phyloP scores from a whole-genome alignment of 495 filamentous ascomycete species.

The Cercophora sp. region DNA sequence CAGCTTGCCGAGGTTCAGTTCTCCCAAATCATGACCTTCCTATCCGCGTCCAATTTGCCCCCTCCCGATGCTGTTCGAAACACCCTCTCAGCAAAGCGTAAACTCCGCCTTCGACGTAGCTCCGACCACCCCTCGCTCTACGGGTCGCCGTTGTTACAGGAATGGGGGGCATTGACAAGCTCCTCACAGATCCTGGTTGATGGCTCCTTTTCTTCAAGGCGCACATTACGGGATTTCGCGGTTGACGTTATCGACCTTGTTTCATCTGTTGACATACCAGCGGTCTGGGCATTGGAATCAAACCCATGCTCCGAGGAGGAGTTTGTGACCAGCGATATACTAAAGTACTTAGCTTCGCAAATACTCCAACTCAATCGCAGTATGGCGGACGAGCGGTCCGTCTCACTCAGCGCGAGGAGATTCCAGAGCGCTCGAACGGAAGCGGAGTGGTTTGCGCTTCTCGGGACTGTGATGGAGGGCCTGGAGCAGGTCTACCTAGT shows the following conservation, averaged over 20 bases:
- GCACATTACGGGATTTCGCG: not conserved
- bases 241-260: not conserved
- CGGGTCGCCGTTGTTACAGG: not conserved
- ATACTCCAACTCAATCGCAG: not conserved
- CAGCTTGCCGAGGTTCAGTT: not conserved
- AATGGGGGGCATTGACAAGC: not conserved
- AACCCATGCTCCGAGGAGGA: not conserved
- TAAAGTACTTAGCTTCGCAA: not conserved
- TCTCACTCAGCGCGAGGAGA: not conserved
- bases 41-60: not conserved
- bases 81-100: not conserved
- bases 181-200: not conserved
- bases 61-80: not conserved
- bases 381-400: not conserved
- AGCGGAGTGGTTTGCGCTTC: not conserved
- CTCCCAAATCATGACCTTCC: not conserved
- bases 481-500: not conserved
- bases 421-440: not conserved
- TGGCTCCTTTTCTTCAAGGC: not conserved
- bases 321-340: not conserved
- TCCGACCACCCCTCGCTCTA: not conserved
- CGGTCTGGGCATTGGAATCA: not conserved
- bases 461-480: not conserved
- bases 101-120: not conserved
- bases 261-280: not conserved